These are phyloP conservation scores for Paxillus rubicundulus DNA, from an alignment of 768 basidiomycete genomes.

Conservation along the genomic window DNA sequence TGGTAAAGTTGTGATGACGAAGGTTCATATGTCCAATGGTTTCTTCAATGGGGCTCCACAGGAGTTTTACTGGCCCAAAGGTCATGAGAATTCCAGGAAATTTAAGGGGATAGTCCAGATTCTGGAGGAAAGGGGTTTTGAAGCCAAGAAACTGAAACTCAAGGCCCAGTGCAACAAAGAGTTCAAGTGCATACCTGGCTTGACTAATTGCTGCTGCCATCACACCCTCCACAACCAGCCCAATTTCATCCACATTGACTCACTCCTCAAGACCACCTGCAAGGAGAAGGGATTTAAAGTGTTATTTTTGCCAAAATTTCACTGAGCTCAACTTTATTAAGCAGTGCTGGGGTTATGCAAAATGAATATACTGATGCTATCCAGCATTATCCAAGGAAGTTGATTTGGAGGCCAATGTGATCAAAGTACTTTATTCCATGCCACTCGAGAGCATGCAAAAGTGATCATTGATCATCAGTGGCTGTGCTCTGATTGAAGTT, in stretches of 20 bases:
- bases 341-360: conserved; percentile 30
- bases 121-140: too few relatives aligned
- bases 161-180: too few relatives aligned
- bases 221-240: neutral
- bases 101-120: too few relatives aligned
- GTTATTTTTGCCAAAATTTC: conserved; percentile 30
- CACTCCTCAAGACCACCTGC: neutral
- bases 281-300: neutral
- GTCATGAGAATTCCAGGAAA: too few relatives aligned
- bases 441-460: neutral
- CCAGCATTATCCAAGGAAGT: conserved; percentile 1
- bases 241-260: neutral
- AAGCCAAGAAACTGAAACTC: too few relatives aligned
- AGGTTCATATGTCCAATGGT: conserved; percentile 1
- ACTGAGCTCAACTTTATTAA: conserved; percentile 34
- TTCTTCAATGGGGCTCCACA: conserved; percentile 20
- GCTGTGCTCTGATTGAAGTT: too few relatives aligned
- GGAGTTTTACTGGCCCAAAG: conserved; percentile 3
- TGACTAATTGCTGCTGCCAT: conserved; percentile 1
- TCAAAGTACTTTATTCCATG: neutral
- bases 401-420: neutral
- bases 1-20: conserved; percentile 3
- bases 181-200: too few relatives aligned
- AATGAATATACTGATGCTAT: conserved; percentile 20
- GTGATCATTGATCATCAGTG: neutral